Percentiles rank a stretch among this genome's conserved stretches.
phyloP scores from a whole-genome alignment of 164 flowering plant genomes.

The Magnolia kwangsiensis region DNA sequence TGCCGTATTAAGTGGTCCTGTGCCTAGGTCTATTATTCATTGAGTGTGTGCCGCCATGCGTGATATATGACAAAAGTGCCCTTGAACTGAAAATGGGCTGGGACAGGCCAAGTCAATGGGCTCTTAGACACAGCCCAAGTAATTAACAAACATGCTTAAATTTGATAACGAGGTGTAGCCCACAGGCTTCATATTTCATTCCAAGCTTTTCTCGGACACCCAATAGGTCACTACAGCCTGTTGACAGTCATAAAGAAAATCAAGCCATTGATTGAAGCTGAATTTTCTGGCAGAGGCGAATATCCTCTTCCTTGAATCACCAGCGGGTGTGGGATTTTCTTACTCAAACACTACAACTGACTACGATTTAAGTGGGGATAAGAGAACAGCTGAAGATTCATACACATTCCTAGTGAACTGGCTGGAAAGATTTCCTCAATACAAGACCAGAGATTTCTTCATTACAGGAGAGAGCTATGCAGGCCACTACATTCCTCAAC shows the following conservation, averaged over 20 bases:
- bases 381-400: conserved; percentile 24
- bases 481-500: conserved; percentile 32
- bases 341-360: conserved; percentile 30
- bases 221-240: too few relatives aligned
- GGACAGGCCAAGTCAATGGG: too few relatives aligned
- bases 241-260: neutral
- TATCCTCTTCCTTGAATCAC: conserved; percentile 38
- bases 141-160: too few relatives aligned
- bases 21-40: too few relatives aligned
- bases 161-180: too few relatives aligned
- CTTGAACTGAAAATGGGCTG: too few relatives aligned
- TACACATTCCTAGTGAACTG: conserved; percentile 22
- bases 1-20: too few relatives aligned
- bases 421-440: conserved; percentile 34
- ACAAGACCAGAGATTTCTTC: conserved; percentile 31
- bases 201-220: too few relatives aligned
- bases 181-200: too few relatives aligned
- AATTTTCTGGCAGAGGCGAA: conserved; percentile 31
- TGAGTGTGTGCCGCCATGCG: too few relatives aligned
- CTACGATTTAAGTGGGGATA: conserved; percentile 26
- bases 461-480: conserved; percentile 33
- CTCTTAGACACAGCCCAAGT: too few relatives aligned
- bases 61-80: too few relatives aligned
- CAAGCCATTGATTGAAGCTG: neutral
- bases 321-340: conserved; percentile 39